Evolutionary conservation across 192 early-diverging fungal species (phyloP).

Genomic region (Coemansia sp.): DNA sequence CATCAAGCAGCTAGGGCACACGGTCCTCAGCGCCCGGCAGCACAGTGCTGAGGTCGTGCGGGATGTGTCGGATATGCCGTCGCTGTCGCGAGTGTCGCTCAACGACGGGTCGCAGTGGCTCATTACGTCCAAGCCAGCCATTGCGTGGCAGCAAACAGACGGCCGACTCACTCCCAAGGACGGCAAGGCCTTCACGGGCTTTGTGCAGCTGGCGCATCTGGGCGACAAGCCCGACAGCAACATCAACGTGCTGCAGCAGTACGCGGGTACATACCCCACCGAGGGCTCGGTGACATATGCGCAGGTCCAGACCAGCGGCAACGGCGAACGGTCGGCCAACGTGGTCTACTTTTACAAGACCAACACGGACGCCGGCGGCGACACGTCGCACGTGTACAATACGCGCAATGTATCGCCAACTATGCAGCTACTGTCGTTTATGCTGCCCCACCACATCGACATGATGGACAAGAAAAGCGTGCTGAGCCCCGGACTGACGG

Average conservation of each 20-base stretch:
- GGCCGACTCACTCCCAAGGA: neutral
- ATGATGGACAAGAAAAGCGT: neutral
- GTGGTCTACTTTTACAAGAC: slow-evolving; percentile 38
- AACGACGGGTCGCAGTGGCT: slow-evolving; percentile 50
- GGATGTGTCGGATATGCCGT: slow-evolving; percentile 17
- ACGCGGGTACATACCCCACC: slow-evolving; percentile 42
- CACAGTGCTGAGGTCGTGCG: neutral
- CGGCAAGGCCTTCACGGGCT: slow-evolving; percentile 21
- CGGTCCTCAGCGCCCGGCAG: slow-evolving; percentile 14
- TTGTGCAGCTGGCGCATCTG: slow-evolving; percentile 47
- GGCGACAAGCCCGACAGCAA: slow-evolving; percentile 31
- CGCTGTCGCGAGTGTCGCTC: slow-evolving; percentile 36
- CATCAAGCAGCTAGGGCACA: slow-evolving; percentile 12
- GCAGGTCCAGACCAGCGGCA: slow-evolving; percentile 20
- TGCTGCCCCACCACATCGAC: slow-evolving; percentile 51
- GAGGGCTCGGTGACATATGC: slow-evolving; percentile 46
- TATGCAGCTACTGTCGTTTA: slow-evolving; percentile 36
- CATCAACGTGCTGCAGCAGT: slow-evolving; percentile 39
- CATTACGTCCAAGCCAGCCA: slow-evolving; percentile 27
- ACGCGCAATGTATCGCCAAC: slow-evolving; percentile 4
- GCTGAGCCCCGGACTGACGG: slow-evolving; percentile 14
- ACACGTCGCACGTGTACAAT: slow-evolving; percentile 7
- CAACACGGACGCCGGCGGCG: slow-evolving; percentile 25
- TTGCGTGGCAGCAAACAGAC: slow-evolving; percentile 27
- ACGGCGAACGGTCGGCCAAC: slow-evolving; percentile 20